Percentiles rank a stretch among this genome's conserved stretches.
Conservation (phyloP, 495 filamentous ascomycete genomes). For the Venustampulla echinocandica region DNA sequence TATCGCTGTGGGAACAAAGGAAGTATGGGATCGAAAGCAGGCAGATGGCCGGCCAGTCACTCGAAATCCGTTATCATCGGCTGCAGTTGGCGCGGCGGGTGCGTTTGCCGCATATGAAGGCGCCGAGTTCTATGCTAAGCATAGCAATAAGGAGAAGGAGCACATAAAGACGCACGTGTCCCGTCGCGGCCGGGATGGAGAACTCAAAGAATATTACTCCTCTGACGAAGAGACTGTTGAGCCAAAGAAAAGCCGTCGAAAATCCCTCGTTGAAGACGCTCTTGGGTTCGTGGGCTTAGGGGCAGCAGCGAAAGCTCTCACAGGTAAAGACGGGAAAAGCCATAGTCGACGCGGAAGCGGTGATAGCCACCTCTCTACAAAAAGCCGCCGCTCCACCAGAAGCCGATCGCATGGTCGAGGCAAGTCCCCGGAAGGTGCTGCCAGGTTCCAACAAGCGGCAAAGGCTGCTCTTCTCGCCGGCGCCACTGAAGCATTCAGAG, state of each 20-base stretch:
- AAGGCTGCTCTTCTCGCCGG: slow-evolving; percentile 80
- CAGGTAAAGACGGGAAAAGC: slow-evolving; percentile 19
- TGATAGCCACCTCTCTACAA: slow-evolving; percentile 39
- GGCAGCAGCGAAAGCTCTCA: slow-evolving; percentile 44
- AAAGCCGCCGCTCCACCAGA: slow-evolving; percentile 30
- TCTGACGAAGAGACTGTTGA: slow-evolving; percentile 45
- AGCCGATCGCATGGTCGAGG: slow-evolving; percentile 33
- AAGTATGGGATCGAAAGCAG: slow-evolving; percentile 46
- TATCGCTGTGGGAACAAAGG: slow-evolving; percentile 45
- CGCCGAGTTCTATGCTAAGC: slow-evolving; percentile 42
- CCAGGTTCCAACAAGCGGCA: slow-evolving; percentile 74
- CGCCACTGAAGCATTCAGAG: slow-evolving; percentile 78
- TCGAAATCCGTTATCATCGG: slow-evolving; percentile 42
- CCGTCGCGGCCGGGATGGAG: slow-evolving; percentile 36
- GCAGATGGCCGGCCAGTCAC: slow-evolving; percentile 34
- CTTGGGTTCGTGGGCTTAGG: slow-evolving; percentile 60
- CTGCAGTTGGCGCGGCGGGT: slow-evolving; percentile 45
- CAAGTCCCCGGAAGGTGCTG: slow-evolving; percentile 33
- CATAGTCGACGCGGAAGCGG: slow-evolving; percentile 44
- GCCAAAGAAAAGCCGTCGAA: slow-evolving; percentile 38
- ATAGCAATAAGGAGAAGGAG: slow-evolving; percentile 27
- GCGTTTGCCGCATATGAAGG: slow-evolving; percentile 46
- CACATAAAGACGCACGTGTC: slow-evolving; percentile 37
- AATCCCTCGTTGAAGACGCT: slow-evolving; percentile 65
- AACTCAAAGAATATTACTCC: slow-evolving; percentile 38